A percentile compares a stretch with the other conserved stretches of the same genome.
phyloP scores from a whole-genome alignment of 352 stramenopile species.

The Phytophthora pinifolia region DNA sequence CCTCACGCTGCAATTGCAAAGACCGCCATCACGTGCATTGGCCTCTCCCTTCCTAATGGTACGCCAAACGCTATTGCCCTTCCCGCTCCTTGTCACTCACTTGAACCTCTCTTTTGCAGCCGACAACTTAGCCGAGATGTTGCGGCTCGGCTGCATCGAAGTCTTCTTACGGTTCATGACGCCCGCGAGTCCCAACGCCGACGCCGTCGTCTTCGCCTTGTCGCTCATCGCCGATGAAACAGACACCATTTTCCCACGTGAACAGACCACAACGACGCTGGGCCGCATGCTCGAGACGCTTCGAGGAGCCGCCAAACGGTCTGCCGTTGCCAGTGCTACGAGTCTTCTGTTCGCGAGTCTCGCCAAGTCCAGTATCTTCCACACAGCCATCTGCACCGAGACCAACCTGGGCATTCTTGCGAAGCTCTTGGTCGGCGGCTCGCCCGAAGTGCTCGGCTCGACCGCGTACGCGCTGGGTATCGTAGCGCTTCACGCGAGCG shows the following conservation, averaged over 20 bases:
- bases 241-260: constrained; percentile 51
- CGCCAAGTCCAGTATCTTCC: constrained; percentile 49
- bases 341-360: constrained; percentile 66
- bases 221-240: constrained; percentile 62
- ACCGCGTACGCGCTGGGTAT: constrained; percentile 57
- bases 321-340: constrained; percentile 46
- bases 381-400: constrained; percentile 44
- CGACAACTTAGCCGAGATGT: constrained; percentile 55
- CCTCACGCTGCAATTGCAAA: constrained; percentile 40
- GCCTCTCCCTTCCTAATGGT: constrained; percentile 60
- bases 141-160: constrained; percentile 55
- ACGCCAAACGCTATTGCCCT: not conserved
- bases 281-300: constrained; percentile 61
- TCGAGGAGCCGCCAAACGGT: constrained; percentile 63
- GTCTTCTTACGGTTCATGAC: constrained; percentile 50
- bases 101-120: constrained; percentile 20
- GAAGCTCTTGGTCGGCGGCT: constrained; percentile 64
- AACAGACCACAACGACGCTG: constrained; percentile 31
- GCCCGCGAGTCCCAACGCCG: constrained; percentile 41
- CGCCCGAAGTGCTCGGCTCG: constrained; percentile 46
- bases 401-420: constrained; percentile 64
- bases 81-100: not conserved
- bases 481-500: constrained; percentile 37
- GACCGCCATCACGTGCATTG: constrained; percentile 54
- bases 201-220: constrained; percentile 55